phyloP scores from a whole-genome alignment of 495 filamentous ascomycete genomes.

The Hyphodiscus hymeniophilus region DNA sequence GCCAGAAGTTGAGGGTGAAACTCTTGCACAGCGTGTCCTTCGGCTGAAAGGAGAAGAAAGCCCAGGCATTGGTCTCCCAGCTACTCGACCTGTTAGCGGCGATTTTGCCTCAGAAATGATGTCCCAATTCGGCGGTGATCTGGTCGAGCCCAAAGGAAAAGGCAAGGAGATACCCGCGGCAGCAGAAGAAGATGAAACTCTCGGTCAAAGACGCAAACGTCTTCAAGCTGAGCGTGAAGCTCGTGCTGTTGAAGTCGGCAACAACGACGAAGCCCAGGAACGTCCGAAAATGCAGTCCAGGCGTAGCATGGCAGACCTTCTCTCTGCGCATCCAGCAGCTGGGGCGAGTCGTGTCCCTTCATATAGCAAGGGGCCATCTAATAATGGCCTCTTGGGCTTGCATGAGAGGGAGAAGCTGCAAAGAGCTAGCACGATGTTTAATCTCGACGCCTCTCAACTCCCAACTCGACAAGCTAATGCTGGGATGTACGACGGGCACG shows the following conservation, averaged over 20 bases:
- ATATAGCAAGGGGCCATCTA: conserved; percentile 2
- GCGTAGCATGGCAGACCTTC: conserved; percentile 63
- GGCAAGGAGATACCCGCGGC: conserved; percentile 15
- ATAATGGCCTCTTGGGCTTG: conserved; percentile 27
- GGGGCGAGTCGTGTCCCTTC: conserved; percentile 4
- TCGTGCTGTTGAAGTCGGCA: conserved; percentile 35
- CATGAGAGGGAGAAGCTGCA: conserved; percentile 21
- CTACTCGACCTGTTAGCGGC: conserved; percentile 54
- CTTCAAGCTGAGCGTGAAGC: conserved; percentile 66
- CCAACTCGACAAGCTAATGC: conserved; percentile 24
- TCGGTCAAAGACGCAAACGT: conserved; percentile 75
- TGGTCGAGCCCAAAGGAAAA: conserved; percentile 26
- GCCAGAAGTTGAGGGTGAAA: conserved; percentile 57
- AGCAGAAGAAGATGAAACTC: conserved; percentile 69
- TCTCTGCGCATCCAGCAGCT: conserved; percentile 39
- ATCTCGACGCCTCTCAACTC: conserved; percentile 12
- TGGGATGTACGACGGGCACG: conserved; percentile 41
- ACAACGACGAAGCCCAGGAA: conserved; percentile 24
- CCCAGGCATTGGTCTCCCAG: conserved; percentile 37
- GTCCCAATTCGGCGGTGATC: conserved; percentile 55
- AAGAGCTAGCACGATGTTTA: conserved; percentile 23
- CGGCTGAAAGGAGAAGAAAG: conserved; percentile 51
- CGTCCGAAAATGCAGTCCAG: conserved; percentile 31
- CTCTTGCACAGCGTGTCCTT: conserved; percentile 63
- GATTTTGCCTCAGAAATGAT: conserved; percentile 76